Evolutionary conservation across 2,329 filamentous ascomycete species (phyloP).

Genomic region (Fusarium poae): DNA sequence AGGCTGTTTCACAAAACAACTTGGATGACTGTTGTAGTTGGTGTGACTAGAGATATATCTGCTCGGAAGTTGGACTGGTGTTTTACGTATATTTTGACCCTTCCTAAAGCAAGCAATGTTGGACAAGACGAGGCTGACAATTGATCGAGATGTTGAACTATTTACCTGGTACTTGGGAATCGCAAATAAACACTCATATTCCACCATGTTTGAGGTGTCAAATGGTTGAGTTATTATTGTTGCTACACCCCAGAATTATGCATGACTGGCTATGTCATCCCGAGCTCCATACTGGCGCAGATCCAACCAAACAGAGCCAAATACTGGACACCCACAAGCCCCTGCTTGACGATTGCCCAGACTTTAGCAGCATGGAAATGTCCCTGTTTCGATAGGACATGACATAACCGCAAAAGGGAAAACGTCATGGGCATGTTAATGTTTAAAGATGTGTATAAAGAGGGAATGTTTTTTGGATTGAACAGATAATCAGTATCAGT

Average conservation of each 20-base stretch:
- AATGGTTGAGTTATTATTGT: neutral
- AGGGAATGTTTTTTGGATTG: neutral
- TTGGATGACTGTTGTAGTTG: constrained; percentile 2
- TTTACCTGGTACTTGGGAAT: neutral
- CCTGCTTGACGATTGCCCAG: constrained; percentile 8
- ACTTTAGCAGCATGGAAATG: constrained; percentile 8
- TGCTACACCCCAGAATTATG: neutral
- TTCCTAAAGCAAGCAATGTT: neutral
- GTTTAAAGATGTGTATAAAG: constrained; percentile 12
- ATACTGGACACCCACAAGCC: constrained; percentile 4
- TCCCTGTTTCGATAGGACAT: constrained; percentile 30
- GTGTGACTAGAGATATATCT: neutral
- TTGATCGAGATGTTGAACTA: constrained; percentile 25
- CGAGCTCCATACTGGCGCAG: constrained; percentile 10
- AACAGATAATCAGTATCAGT: neutral
- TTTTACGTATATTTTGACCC: neutral
- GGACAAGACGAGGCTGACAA: neutral
- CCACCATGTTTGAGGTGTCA: accelerated
- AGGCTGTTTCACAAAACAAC: neutral
- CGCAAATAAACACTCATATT: constrained; percentile 12
- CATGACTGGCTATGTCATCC: constrained; percentile 27
- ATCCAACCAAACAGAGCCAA: constrained; percentile 26
- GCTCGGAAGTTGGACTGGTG: neutral
- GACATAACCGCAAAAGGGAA: constrained; percentile 32
- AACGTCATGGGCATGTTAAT: constrained; percentile 25